Base-by-base conservation (phyloP, 345 rosid species). In the Acer yangbiense region DNA sequence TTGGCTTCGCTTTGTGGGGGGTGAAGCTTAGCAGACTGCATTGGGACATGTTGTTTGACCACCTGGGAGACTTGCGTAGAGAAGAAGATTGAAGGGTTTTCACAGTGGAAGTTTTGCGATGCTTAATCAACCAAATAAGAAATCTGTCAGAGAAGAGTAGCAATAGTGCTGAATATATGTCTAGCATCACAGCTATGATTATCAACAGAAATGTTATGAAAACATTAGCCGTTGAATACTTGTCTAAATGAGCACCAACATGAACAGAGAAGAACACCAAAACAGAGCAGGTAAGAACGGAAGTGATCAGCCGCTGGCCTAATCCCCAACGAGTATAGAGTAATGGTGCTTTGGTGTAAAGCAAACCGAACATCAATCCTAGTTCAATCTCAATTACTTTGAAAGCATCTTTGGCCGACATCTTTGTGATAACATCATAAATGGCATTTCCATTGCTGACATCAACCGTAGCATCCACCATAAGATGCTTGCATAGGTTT, bases 311-410 rank as follows among this genome's bases (percentile, higher is more conserved):
- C 6, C 89, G 78, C 58, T 72, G 74, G 73, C n/a, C 0, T 57
- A 73, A 25, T 7, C 92, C 88, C 0, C 3, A 5, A 18, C 10
- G 7, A 1, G 74, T 69, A 73, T 74, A 79, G 32, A 82, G 27
- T 8, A 81, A 10, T 6, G 74, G 64, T 0, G 82, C 82, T 74
- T 89, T 89, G 0, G 27, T 25, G 76, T 44, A 87, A 2, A 84
- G 78, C 27, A 75, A 73, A 54, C 82, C 89, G 6, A 83, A 82
- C 76, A 85, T 71, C 75, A 88, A 75, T 44, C 79, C 82, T 65
- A 86, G 86, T 70, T 85, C 90, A 60, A 81, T 81, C 78, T 87
- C 88, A 55, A 84, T 75, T 29, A 85, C 63, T 55, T 70, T 46
- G 44, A 85, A 81, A 4, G 86, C 87, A 57, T 75, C 77, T 3